These are phyloP conservation scores for Ceratocystis cacaofunesta DNA, from an alignment of 2,329 filamentous ascomycete genomes.

Conservation along the genomic window DNA sequence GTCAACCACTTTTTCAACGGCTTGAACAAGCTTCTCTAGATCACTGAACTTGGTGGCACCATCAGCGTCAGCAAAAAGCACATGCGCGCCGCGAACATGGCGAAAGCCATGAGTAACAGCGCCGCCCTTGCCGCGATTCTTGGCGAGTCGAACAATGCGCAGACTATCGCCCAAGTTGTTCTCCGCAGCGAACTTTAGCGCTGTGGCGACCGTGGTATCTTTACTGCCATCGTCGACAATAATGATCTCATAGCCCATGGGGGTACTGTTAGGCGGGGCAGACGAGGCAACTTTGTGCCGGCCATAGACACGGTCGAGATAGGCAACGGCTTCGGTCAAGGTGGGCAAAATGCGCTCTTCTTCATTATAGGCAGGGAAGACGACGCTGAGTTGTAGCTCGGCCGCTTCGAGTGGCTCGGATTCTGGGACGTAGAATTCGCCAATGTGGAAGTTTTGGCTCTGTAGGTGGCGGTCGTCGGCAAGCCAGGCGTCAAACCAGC, in stretches of 20 bases:
- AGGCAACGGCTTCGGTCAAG: conserved; percentile 78
- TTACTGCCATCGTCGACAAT: conserved; percentile 80
- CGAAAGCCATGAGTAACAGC: conserved; percentile 90
- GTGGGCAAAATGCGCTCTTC: conserved; percentile 69
- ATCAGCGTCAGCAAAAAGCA: conserved; percentile 90
- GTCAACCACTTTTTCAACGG: conserved; percentile 64
- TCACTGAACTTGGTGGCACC: conserved; percentile 80
- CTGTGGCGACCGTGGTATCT: conserved; percentile 67
- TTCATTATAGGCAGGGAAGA: conserved; percentile 94
- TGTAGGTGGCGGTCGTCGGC: conserved; percentile 35
- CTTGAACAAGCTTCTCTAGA: conserved; percentile 63
- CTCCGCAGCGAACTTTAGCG: conserved; percentile 62
- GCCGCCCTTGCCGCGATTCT: conserved; percentile 88
- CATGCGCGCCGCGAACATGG: conserved; percentile 76
- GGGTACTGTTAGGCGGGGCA: conserved; percentile 18
- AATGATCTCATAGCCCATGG: conserved; percentile 73
- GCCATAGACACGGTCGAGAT: conserved; percentile 66
- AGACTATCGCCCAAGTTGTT: conserved; percentile 65
- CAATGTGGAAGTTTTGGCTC: conserved; percentile 23
- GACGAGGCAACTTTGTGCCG: conserved; percentile 24
- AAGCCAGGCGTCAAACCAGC: conserved; percentile 72
- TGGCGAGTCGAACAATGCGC: conserved; percentile 59
- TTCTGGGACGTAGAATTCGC: conserved; percentile 30
- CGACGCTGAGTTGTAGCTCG: conserved; percentile 75
- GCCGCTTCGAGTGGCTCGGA: conserved; percentile 53